phyloP scores from a whole-genome alignment of 169 alveolate species.

The Plasmodium coatneyi region DNA sequence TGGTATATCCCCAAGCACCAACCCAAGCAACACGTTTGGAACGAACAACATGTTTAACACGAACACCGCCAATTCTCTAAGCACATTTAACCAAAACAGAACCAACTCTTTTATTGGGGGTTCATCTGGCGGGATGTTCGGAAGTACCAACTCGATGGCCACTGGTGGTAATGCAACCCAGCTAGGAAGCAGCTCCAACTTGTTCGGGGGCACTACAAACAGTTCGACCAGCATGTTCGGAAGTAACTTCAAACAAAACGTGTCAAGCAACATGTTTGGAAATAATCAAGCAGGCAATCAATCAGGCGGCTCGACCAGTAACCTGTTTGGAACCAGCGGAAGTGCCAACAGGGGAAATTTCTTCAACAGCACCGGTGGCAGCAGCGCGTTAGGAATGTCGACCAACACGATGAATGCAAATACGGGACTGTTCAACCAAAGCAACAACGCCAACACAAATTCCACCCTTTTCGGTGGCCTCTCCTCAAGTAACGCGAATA shows the following conservation, averaged over 20 bases:
- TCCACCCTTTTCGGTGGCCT: constrained; percentile 2
- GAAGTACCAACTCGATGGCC: background rate
- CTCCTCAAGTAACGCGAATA: constrained; percentile 19
- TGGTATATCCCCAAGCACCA: background rate
- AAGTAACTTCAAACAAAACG: background rate
- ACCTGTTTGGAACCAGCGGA: constrained; percentile 6
- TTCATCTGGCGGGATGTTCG: constrained; percentile 24
- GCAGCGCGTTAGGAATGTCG: constrained; percentile 12
- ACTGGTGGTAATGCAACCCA: background rate
- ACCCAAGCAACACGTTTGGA: background rate
- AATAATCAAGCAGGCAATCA: background rate
- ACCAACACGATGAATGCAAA: background rate
- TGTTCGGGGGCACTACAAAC: background rate
- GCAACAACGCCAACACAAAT: background rate
- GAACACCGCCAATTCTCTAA: background rate
- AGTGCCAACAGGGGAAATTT: background rate
- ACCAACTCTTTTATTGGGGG: background rate
- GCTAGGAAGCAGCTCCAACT: background rate
- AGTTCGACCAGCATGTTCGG: constrained; percentile 5
- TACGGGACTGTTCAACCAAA: constrained; percentile 7
- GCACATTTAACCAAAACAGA: constrained; percentile 9
- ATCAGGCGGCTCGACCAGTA: background rate
- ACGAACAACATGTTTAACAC: background rate
- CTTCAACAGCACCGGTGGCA: background rate
- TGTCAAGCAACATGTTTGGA: background rate